Base-by-base conservation (phyloP, 2,329 filamentous ascomycete species). In the Exophiala bonariae region DNA sequence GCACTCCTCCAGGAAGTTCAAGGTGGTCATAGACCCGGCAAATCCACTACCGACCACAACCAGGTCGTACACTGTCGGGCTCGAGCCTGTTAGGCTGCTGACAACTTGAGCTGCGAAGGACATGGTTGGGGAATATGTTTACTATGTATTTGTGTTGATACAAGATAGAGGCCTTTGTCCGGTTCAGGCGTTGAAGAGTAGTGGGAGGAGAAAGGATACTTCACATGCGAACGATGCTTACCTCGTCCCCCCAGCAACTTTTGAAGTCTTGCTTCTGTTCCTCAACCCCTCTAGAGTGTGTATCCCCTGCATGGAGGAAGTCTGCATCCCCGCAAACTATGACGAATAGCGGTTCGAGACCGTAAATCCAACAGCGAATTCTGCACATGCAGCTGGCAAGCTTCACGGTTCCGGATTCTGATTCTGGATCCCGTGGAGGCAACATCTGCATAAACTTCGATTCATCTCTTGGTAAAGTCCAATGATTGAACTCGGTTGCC, bases 11-110 rank as follows among this genome's bases (percentile, higher is more conserved):
- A 70, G 60, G 52, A 70, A 71, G 58, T 66, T 69, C 36, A 71
- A 52, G 1, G 66, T 64, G 5, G 68, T 63, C 61, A 70, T 66
- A 38, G 61, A 64, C 9, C 67, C 66, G 18, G 67, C 68, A 50
- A 71, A 72, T 16, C 68, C 67, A 39, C 66, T 67, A 16, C 66
- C 67, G 4, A 70, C 64, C 14, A 70, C 66, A 18, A 71, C 62
- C 9, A 71, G 58, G 50, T 70, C 68, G 58, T 69, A 69, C 17
- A 50, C 50, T 23, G 45, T 47, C 17, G 49, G 42, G 31, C 18
- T 20, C 10, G 39, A 33, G 35, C 47, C 50, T n/a, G 50, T 54
- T 17, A 54, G 50, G 32, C 44, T 54, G 47, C 42, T 54, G 20
- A 52, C 49, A 26, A 52, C 44, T 26, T 48, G 39, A 31, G 40